These are phyloP conservation scores for Fusarium sp. DNA, from an alignment of 2,329 filamentous ascomycete genomes.

Conservation along the genomic window DNA sequence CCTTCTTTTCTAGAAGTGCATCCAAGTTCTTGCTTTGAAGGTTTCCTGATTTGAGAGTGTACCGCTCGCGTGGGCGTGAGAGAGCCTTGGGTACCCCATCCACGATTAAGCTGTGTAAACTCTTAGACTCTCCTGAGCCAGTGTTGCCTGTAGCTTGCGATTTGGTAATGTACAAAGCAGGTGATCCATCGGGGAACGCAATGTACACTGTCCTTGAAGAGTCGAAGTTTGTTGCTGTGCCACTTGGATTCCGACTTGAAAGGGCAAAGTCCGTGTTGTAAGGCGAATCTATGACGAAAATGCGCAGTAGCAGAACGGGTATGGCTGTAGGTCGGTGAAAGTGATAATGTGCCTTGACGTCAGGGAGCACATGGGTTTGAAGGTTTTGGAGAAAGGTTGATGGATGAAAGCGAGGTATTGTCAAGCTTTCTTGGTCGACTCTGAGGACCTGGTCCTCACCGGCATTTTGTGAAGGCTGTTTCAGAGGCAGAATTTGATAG, in stretches of 20 bases:
- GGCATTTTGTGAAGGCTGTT: slow-evolving; percentile 47
- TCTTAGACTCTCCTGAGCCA: slow-evolving; percentile 63
- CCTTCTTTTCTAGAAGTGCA: slow-evolving; percentile 74
- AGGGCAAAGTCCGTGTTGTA: slow-evolving; percentile 72
- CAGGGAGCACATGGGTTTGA: slow-evolving; percentile 76
- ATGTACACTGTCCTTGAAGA: slow-evolving; percentile 78
- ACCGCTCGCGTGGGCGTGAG: slow-evolving; percentile 77
- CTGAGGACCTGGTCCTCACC: slow-evolving; percentile 54
- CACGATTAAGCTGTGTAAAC: slow-evolving; percentile 75
- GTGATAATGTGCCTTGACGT: slow-evolving; percentile 86
- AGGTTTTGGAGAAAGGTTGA: slow-evolving; percentile 82
- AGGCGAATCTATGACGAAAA: slow-evolving; percentile 82
- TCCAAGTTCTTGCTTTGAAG: slow-evolving; percentile 76
- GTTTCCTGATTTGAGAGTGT: slow-evolving; percentile 72
- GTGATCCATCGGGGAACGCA: slow-evolving; percentile 82
- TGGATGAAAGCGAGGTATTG: slow-evolving; percentile 78
- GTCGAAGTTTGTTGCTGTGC: slow-evolving; percentile 61
- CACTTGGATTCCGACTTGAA: slow-evolving; percentile 44
- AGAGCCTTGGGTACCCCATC: slow-evolving; percentile 85
- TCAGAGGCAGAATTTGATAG: slow-evolving; percentile 66
- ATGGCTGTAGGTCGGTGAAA: slow-evolving; percentile 75
- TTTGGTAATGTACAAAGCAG: slow-evolving; percentile 74
- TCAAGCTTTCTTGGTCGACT: slow-evolving; percentile 57
- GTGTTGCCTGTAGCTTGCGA: slow-evolving; percentile 55
- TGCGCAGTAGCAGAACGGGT: slow-evolving; percentile 78